Evolutionary conservation across 73 alveolate species (phyloP), one percentile per base, ranked within the genome.

Genomic region (Breviolum minutum): DNA sequence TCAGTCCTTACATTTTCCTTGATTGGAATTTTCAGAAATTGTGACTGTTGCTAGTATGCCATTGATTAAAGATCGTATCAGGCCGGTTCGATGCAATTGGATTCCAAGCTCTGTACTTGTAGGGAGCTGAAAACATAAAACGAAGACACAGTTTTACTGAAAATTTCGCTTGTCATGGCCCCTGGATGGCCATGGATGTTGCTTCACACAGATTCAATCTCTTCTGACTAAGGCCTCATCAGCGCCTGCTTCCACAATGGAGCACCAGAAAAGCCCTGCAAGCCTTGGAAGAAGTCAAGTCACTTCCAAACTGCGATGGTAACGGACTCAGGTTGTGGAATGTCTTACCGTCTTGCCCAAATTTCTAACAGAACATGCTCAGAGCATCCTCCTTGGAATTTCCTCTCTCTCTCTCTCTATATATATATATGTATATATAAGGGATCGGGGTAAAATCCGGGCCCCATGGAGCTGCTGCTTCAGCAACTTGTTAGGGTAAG

Each of bases 201-300:
- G 54, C 54, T 40, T 40, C 54, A 40, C 54, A 40, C 54, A 40
- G 54, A 2, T 40, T 40, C 54, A 40, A 40, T 40, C 54, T 40
- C 54, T 40, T 40, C 54, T 40, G 14, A 19, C 94, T 71, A 20
- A 90, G 97, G 97, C 84, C 97, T 90, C 74, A 90, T 90, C 76
- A 90, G 97, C 97, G 97, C 97, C 77, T 90, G 97, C 97, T 90
- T 90, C 97, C 97, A 90, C 97, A 90, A 90, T 76, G 97, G 97
- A 11, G 97, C 97, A 13, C 97, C 97, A 17, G 54, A 90, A 20
- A 80, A 81, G 97, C 97, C 40, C 87, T 90, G 22, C 61, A 27
- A 77, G 97, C 97, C 32, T 40, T 90, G 26, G 73, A 90, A 76
- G 97, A 90, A 76, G 82, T 90, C 73, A 90, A 90, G 97, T 24